These are phyloP conservation scores for Corrigiola litoralis DNA, from an alignment of 179 eudicot species.

Conservation along the genomic window DNA sequence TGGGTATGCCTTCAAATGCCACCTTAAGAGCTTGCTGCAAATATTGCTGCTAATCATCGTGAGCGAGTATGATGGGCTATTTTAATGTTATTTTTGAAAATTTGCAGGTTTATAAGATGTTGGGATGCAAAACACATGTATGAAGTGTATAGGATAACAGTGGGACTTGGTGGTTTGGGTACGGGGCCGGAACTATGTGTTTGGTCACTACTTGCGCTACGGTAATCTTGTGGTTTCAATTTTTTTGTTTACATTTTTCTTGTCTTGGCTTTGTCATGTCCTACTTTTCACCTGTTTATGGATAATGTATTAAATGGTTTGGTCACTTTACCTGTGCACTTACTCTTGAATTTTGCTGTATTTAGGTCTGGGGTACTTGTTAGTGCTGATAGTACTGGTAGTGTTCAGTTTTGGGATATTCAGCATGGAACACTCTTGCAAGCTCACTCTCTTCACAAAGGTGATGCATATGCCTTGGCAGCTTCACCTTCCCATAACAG, in stretches of 20 bases:
- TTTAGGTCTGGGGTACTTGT: constrained; percentile 78
- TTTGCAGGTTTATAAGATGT: constrained; percentile 78
- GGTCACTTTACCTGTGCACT: neutral
- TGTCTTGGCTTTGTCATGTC: neutral
- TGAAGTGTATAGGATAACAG: constrained; percentile 84
- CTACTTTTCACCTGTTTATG: neutral
- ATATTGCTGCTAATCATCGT: neutral
- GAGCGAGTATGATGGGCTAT: neutral
- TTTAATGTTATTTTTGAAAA: neutral
- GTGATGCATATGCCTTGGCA: constrained; percentile 83
- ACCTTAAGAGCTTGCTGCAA: neutral
- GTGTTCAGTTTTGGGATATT: constrained; percentile 96
- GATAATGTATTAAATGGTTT: neutral
- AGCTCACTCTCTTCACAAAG: constrained; percentile 81
- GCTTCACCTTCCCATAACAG: constrained; percentile 73
- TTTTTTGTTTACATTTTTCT: neutral
- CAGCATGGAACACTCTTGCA: constrained; percentile 87
- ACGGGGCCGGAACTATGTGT: constrained; percentile 73
- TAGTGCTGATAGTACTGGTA: constrained; percentile 95
- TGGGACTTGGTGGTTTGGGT: constrained; percentile 86
- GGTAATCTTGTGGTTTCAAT: no score
- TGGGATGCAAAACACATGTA: constrained; percentile 63
- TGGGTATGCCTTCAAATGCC: constrained; percentile 49
- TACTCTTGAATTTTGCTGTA: neutral
- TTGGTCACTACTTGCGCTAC: constrained; percentile 85